Evolutionary conservation across 139 green algal genomes (phyloP).

Genomic region (Bryopsis sp.): DNA sequence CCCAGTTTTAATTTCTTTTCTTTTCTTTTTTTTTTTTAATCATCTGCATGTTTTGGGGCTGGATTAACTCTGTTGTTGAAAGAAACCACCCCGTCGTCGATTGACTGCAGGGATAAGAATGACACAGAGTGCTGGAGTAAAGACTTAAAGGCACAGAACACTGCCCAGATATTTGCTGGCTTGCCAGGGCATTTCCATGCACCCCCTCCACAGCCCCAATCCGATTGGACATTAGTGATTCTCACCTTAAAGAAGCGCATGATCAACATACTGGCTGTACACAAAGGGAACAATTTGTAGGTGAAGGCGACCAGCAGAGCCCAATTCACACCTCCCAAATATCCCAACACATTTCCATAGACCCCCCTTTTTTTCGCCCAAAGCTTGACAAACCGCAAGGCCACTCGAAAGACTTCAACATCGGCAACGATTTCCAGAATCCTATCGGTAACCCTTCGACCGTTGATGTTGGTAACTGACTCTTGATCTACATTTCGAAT

Average conservation of each 20-base stretch:
- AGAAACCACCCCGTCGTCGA: neutral
- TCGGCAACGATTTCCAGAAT: neutral
- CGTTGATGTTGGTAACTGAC: slow-evolving; percentile 7
- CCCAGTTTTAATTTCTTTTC: no score
- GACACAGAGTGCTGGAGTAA: neutral
- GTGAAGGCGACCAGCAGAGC: neutral
- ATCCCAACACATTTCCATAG: slow-evolving; percentile 12
- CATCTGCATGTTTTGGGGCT: no score
- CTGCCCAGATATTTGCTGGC: no score
- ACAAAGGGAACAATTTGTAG: neutral
- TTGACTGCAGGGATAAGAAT: neutral
- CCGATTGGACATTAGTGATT: neutral
- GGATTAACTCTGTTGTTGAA: no score
- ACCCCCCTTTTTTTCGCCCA: slow-evolving; percentile 10
- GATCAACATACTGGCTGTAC: slow-evolving; percentile 4
- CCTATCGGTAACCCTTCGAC: slow-evolving; percentile 7
- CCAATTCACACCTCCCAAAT: slow-evolving; percentile 5
- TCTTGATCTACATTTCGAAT: slow-evolving; percentile 5
- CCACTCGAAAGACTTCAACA: neutral
- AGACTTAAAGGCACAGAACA: no score
- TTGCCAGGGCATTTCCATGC: no score
- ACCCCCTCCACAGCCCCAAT: no score
- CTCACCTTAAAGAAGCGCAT: slow-evolving; percentile 5
- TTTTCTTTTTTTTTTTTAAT: no score
- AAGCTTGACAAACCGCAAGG: slow-evolving; percentile 1